Evolutionary conservation across 768 basidiomycete species (phyloP), one percentile per base, ranked within the genome.

Genomic region (Trametes cubensis): DNA sequence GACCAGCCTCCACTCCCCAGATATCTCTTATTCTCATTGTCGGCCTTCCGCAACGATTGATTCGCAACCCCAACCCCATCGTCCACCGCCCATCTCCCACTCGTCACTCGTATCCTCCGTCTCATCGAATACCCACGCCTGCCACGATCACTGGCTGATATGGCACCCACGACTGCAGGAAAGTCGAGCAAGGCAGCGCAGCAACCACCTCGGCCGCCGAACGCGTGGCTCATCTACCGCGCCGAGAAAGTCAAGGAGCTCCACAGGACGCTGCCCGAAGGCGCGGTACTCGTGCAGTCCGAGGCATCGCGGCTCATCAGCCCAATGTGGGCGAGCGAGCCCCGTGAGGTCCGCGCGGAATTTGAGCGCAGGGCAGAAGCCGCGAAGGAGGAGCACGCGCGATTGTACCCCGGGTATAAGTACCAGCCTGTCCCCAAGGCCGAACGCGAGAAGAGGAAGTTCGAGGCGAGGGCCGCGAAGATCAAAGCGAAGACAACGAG

Each of bases 391-490:
- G 52, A 39, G 34, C 52, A 53, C 38, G 52, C 25, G n/a, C 34
- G 41, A 26, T 18, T 40, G 41, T 53, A 40, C 34, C 34, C 34
- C 13, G 41, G 20, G 14, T 53, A 53, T 20, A 25, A 23, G 20
- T 53, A 53, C 20, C 34, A 13, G 34, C 52, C 52, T 4, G 10
- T 53, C 4, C 34, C 34, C 15, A 53, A 53, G 17, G 52, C 34
- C 23, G 52, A 53, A 17, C 18, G 25, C 30, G 26, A 53, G 48
- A 49, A 18, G 48, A 26, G 48, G 26, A 26, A 15, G 14, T 14
- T 26, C 15, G 48, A 28, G 61, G 42, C 52, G 45, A 59, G 56
- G 55, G 52, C 21, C 14, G 61, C 55, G 53, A 58, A 59, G 57
- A 7, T 34, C 34, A 34, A 34, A 10, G 34, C 34, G 10, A 34